Conservation (phyloP, 352 stramenopile species). For the Phytopythium boreale region DNA sequence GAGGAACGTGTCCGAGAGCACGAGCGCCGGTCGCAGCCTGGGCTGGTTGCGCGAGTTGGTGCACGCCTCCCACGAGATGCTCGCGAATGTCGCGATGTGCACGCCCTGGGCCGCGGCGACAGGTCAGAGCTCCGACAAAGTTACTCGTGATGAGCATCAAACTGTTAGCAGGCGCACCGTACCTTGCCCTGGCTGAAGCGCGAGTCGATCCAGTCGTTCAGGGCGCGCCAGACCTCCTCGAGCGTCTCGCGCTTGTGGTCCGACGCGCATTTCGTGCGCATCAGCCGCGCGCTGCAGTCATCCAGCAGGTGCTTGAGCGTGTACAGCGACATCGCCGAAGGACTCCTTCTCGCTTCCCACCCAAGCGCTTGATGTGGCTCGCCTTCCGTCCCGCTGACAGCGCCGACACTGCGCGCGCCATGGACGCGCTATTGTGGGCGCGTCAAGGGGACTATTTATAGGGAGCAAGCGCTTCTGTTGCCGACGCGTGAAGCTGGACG, state of each 20-base stretch:
- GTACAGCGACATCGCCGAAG: slow-evolving; percentile 82
- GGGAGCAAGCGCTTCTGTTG: neutral
- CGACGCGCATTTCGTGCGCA: slow-evolving; percentile 45
- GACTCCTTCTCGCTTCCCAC: neutral
- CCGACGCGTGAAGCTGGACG: neutral
- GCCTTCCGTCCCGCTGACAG: neutral
- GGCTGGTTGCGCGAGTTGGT: slow-evolving; percentile 55
- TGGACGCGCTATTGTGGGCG: neutral
- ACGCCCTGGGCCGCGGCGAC: slow-evolving; percentile 30
- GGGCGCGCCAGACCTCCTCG: slow-evolving; percentile 62
- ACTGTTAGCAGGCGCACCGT: neutral
- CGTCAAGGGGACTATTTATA: neutral
- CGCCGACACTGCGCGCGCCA: neutral
- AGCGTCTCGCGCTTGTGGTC: slow-evolving; percentile 73
- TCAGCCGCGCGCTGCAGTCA: slow-evolving; percentile 59
- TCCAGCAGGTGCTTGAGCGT: slow-evolving; percentile 73
- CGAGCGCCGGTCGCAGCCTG: slow-evolving; percentile 54
- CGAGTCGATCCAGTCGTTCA: slow-evolving; percentile 79
- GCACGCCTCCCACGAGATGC: slow-evolving; percentile 63
- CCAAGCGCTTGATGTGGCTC: neutral
- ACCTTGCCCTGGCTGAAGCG: slow-evolving; percentile 68
- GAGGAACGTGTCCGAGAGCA: slow-evolving; percentile 67
- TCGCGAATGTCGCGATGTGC: slow-evolving; percentile 74
- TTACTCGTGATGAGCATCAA: no score
- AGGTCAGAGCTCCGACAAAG: neutral